Evolutionary conservation across 2,329 filamentous ascomycete species (phyloP).

Genomic region (Grosmannia huntii): DNA sequence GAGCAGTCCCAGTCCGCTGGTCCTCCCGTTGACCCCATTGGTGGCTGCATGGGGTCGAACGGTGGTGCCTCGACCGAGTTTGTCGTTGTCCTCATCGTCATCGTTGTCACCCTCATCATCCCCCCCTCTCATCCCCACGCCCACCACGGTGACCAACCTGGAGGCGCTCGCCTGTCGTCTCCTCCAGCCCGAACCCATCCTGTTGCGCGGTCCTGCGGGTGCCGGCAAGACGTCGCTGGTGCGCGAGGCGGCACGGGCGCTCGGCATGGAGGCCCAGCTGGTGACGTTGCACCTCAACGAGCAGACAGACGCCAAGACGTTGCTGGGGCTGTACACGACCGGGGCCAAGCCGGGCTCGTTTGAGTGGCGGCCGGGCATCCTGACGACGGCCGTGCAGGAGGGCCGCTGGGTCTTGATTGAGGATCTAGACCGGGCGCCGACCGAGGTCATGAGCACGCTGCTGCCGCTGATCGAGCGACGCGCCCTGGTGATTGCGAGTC

Average conservation of each 20-base stretch:
- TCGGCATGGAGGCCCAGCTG: conserved; percentile 71
- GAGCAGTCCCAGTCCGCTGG: conserved; percentile 2
- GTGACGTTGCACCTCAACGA: conserved; percentile 94
- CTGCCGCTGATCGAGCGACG: conserved; percentile 84
- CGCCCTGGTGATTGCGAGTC: conserved; percentile 80
- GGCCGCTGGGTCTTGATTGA: conserved; percentile 96
- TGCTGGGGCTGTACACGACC: conserved; percentile 88
- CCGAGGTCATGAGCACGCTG: conserved; percentile 86
- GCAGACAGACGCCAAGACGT: conserved; percentile 93
- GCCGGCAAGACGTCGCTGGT: conserved; percentile 84
- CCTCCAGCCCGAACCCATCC: conserved; percentile 54
- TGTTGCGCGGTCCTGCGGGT: conserved; percentile 73
- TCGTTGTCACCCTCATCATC: not conserved
- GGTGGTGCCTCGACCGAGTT: conserved; percentile 48
- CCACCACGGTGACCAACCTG: conserved; percentile 62
- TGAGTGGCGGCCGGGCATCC: conserved; percentile 78
- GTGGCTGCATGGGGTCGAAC: conserved; percentile 54
- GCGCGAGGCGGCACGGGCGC: conserved; percentile 65
- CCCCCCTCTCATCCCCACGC: conserved; percentile 50
- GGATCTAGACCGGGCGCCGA: conserved; percentile 87
- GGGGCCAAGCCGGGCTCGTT: conserved; percentile 82
- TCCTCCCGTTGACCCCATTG: conserved; percentile 38
- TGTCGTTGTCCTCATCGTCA: no score
- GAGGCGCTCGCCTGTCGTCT: conserved; percentile 55
- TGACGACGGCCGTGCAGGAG: conserved; percentile 88